Base-by-base conservation (phyloP, 345 rosid species). In the Hirschfeldia incana region DNA sequence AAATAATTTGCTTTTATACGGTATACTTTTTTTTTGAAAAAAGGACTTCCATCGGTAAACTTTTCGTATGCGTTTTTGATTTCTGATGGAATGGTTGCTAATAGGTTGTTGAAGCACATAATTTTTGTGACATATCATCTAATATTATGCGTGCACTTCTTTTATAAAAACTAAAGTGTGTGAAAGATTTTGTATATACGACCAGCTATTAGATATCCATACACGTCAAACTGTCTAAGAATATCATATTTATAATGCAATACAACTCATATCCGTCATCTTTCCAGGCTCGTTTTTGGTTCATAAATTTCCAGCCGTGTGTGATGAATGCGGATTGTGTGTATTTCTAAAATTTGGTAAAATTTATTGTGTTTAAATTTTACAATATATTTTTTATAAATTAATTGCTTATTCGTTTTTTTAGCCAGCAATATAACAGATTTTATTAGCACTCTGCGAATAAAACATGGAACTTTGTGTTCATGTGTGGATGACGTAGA, bases 91-190 rank as follows among this genome's bases (percentile, higher is more conserved):
- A 60, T 60, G 34, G 60, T 79, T 61, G 78, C 44, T 73, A 11
- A 73, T 60, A 73, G 28, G 63, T 69, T 74, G 78, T 74, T 79
- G 78, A 74, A 69, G 11, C 75, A 79, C 67, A 69, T 69, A 63
- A 16, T 15, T 53, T 53, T 65, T 68, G 75, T 79, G 75, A 42
- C 72, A 32, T 57, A 42, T 57, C 10, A 30, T 59, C 15, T 61
- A 79, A 17, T 51, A 8, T 5, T 12, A 53, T 68, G 66, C 65
- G 74, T 79, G 70, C 39, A 34, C 16, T 8, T 69, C 39, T 76
- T 67, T 16, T 79, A 68, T 46, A 66, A 2, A 51, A 51, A n/a
- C 7, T 58, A 44, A 34, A 30, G 51, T 27, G 29, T 64, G 82
- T 67, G 39, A 57, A 60, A 60, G 34, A 49, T 39, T 9, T 44